These are phyloP conservation scores for Fusarium azukiicola DNA, from an alignment of 2,329 filamentous ascomycete genomes.

Conservation along the genomic window DNA sequence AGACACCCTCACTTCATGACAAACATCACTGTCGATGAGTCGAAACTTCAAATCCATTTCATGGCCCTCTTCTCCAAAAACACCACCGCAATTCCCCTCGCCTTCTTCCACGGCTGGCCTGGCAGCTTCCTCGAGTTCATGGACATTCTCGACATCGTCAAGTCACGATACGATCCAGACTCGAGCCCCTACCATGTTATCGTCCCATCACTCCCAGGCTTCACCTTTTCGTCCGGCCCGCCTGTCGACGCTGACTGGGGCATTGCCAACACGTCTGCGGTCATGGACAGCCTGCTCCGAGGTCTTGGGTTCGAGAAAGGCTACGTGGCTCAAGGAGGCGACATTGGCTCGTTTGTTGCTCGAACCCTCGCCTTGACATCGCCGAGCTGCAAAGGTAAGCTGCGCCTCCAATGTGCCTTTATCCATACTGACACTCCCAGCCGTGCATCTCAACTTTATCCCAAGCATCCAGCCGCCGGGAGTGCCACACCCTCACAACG, in stretches of 20 bases:
- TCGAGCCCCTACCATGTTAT: background rate
- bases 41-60: background rate
- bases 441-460: background rate
- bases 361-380: background rate
- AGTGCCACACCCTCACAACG: conserved; percentile 6
- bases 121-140: conserved; percentile 14
- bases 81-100: background rate
- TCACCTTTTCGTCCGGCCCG: background rate
- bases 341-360: conserved; percentile 9
- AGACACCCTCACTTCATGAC: conserved; percentile 2
- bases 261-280: background rate
- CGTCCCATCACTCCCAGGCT: conserved; percentile 1
- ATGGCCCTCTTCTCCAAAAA: conserved; percentile 11
- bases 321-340: conserved; percentile 1
- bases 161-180: background rate
- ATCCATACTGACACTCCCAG: background rate
- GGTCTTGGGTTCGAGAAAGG: background rate
- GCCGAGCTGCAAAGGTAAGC: background rate
- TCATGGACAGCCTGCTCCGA: background rate
- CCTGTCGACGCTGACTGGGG: background rate
- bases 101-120: conserved; percentile 18
- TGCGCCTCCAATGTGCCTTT: background rate
- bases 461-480: background rate
- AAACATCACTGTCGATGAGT: background rate
- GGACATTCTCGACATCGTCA: conserved; percentile 3